Base-by-base conservation (phyloP, 345 rosid species). In the Fremontodendron californicum region DNA sequence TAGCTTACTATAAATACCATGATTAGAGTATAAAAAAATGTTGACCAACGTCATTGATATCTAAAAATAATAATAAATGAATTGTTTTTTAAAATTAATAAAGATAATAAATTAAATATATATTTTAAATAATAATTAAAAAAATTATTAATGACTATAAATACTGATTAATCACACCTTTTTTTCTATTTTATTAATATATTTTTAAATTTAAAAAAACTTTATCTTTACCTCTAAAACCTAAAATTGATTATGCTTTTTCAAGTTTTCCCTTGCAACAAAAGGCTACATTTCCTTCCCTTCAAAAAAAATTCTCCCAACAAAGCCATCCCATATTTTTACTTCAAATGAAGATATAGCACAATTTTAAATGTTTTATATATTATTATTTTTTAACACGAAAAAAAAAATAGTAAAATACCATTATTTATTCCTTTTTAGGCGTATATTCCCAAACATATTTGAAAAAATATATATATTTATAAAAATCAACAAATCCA, bases 401-500 rank as follows among this genome's bases (percentile, higher is more conserved):
- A 15, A 15, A 0, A 16, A 6, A 16, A 3, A 23, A 12, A 2
- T n/a, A 25, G 5, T 3, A 35, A 64, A 35, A 35, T 64, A 39
- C 45, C 45, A 9, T 35, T 37, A 39, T 61, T 61, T 29, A 58
- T 29, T 29, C 39, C 19, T 12, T 27, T 4, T 3, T 10, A 25
- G 16, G 16, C 6, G 18, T 33, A 33, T 63, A 35, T 63, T 31
- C 40, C 40, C 31, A 23, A 9, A 55, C 31, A 55, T 58, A 58
- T 27, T 58, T 27, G 39, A 61, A 61, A 29, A 15, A 13, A 39
- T n/a, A n/a, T n/a, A 65, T 2, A 2, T 7, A 18, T 65, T 39
- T 65, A 39, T 10, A 43, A 0, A 43, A 48, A 80, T 76, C 77
- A 35, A 18, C 68, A 80, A 49, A 86, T 84, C 85, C 49, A 76